Evolutionary conservation across 192 early-diverging fungal genomes (phyloP), one percentile per base, ranked within the genome.

Genomic region (Rhizophagus sp.): DNA sequence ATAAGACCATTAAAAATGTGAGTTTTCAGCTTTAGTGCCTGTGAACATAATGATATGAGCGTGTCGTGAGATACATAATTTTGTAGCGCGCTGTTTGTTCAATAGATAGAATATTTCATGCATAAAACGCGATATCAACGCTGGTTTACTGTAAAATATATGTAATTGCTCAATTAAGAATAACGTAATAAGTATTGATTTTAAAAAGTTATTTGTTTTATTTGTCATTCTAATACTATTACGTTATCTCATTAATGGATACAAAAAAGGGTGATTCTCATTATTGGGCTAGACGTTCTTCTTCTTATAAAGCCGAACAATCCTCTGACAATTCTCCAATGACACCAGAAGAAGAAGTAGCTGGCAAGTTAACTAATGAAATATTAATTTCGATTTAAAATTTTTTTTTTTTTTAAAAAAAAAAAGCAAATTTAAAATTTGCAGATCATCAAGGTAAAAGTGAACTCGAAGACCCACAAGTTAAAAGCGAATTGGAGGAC

Each of bases 401-500:
- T 52, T 52, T 17, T 52, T 52, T 52, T 52, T 52, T 52, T 44
- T n/a, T n/a, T n/a, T n/a, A n/a, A n/a, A 11, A 44, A 19, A 25
- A 33, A 13, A 67, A 67, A 30, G 30, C 30, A 68, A 68, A 17
- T 36, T 3, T 33, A 69, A 39, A 33, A 22, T 36, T 36, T 69
- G 9, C 34, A 69, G 6, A 17, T 64, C 10, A 64, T 4, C 25
- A 82, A 2, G 76, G 80, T 61, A 83, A 81, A 61, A 79, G 81
- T 62, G 82, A 85, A 70, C 62, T 81, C 7, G 27, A 65, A 75
- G 57, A 75, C 8, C 15, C 8, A 33, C 27, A 62, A 63, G 25
- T 76, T 62, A 24, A 64, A 13, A 7, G 74, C 6, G 93, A 95
- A 79, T 81, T 95, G 8, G 79, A 85, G 44, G 84, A 87, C 17